Conservation (phyloP, 495 filamentous ascomycete species). For the Neurospora tetraspora region DNA sequence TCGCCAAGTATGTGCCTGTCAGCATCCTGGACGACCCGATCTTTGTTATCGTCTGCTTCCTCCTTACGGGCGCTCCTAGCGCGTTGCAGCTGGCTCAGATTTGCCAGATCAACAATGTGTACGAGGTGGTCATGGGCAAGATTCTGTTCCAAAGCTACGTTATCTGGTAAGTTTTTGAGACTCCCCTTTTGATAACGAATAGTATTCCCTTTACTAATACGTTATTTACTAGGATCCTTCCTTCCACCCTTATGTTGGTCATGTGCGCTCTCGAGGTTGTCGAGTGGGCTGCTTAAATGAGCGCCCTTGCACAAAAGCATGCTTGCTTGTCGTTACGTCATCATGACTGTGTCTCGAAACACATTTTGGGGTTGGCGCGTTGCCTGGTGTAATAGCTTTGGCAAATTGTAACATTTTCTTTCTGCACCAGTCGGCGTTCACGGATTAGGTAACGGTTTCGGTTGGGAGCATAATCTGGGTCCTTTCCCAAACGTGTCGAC, state of each 20-base stretch:
- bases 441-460: neutral
- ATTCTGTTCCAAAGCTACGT: constrained; percentile 97
- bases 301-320: neutral
- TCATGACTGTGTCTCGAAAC: neutral
- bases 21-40: constrained; percentile 97
- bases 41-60: constrained; percentile 94
- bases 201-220: constrained; percentile 19
- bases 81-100: constrained; percentile 95
- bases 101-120: constrained; percentile 96
- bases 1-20: constrained; percentile 84
- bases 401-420: neutral
- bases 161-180: constrained; percentile 54
- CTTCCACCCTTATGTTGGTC: constrained; percentile 82
- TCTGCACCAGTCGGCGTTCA: neutral
- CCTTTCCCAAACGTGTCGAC: neutral
- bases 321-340: neutral
- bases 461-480: too few relatives aligned
- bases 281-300: constrained; percentile 58
- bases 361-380: neutral
- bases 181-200: neutral
- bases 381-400: neutral
- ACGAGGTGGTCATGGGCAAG: constrained; percentile 84
- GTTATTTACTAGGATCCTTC: constrained; percentile 60
- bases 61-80: constrained; percentile 88
- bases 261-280: constrained; percentile 88